These are phyloP conservation scores for Groenewaldozyma auringiensis DNA, from an alignment of 1,139 yeast species.

Conservation along the genomic window DNA sequence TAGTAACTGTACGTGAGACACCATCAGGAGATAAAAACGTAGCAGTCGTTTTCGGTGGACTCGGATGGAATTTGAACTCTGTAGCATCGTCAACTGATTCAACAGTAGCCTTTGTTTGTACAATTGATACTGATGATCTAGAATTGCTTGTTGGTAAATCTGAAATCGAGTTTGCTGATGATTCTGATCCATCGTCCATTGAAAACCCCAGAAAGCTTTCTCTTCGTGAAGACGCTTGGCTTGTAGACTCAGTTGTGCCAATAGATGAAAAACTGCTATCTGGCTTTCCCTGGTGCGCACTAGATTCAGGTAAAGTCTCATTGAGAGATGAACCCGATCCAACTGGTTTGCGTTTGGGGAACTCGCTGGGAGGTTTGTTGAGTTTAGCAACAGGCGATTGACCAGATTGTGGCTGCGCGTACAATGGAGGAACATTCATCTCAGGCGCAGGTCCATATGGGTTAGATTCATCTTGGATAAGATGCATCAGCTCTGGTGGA, in stretches of 20 bases:
- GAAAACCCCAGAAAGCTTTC: background rate
- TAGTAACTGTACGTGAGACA: background rate
- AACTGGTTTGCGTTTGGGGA: constrained; percentile 22
- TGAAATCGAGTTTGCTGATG: background rate
- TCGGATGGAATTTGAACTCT: constrained; percentile 2
- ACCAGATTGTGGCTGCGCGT: constrained; percentile 9
- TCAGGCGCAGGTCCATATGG: constrained; percentile 23
- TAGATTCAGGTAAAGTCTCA: background rate
- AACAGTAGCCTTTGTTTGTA: background rate
- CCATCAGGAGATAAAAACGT: background rate
- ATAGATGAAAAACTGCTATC: background rate
- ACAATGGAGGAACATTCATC: constrained; percentile 20
- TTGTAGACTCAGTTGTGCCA: background rate
- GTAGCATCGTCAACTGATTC: background rate
- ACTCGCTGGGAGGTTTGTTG: constrained; percentile 13
- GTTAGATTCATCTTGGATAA: constrained; percentile 6
- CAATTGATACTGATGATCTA: background rate
- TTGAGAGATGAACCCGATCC: constrained; percentile 5
- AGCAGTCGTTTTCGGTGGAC: constrained; percentile 6
- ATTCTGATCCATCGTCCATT: background rate
- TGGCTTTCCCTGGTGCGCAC: background rate
- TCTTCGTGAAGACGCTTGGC: background rate
- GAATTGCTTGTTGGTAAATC: background rate
- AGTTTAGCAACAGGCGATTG: background rate
- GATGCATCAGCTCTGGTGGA: constrained; percentile 25